Conservation (phyloP, 1,284 basidiomycete genomes). For the Psilocybe mexicana region DNA sequence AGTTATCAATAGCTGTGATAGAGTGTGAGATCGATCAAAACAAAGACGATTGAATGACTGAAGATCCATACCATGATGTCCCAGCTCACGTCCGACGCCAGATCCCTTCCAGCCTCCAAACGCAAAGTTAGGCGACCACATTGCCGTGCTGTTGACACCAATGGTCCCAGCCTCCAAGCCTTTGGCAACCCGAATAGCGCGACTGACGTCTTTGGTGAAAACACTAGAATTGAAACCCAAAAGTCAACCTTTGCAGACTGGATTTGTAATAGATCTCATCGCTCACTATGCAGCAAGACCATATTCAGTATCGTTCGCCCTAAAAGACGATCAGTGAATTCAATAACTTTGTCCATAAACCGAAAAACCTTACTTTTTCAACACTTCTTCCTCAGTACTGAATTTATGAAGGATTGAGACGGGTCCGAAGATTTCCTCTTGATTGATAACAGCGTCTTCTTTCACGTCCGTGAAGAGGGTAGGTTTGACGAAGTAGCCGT, state of each 20-base stretch:
- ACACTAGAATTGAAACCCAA: conserved; percentile 52
- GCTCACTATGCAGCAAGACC: conserved; percentile 57
- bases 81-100: conserved; percentile 84
- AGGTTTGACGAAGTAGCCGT: conserved; percentile 72
- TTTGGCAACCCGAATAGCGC: conserved; percentile 73
- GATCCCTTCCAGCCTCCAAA: conserved; percentile 89
- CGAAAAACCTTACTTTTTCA: background rate
- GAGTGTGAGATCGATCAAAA: background rate
- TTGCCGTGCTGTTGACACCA: conserved; percentile 75
- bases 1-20: background rate
- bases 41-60: background rate
- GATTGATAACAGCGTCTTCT: conserved; percentile 79
- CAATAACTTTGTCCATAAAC: background rate
- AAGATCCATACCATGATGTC: conserved; percentile 58
- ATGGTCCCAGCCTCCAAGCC: conserved; percentile 80
- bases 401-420: conserved; percentile 74
- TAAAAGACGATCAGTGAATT: conserved; percentile 37
- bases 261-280: background rate
- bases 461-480: conserved; percentile 82
- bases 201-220: conserved; percentile 77
- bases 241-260: background rate
- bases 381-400: conserved; percentile 64
- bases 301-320: conserved; percentile 83
- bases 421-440: conserved; percentile 90
- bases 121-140: conserved; percentile 60